Evolutionary conservation across 345 rosid species (phyloP), one percentile per base, ranked within the genome.

Genomic region (Isatis tinctoria): DNA sequence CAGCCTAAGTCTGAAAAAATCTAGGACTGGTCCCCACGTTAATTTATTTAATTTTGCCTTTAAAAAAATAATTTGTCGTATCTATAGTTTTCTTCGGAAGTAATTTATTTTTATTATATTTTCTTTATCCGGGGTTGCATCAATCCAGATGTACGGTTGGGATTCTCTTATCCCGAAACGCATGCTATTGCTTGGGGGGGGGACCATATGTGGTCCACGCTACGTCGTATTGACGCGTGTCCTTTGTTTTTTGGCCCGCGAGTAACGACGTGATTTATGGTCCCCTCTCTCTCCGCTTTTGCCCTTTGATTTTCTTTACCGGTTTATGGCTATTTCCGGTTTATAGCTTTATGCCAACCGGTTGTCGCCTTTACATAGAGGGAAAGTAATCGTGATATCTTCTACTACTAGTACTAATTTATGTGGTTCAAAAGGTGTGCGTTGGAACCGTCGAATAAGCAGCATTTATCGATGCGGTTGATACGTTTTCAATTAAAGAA

Each of bases 171-270:
- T 48, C 67, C 45, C 54, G 69, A 57, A 72, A 72, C 81, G 88
- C 88, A 74, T 84, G 86, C 90, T 78, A 65, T 33, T 48, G 68
- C 70, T 43, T 24, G 17, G 37, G 1, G 4, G 4, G 64, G 85
- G 90, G 86, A 79, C 91, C 80, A 60, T 68, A 0, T 32, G 88
- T 83, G 97, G 93, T 86, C 90, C 96, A 80, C 4, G 26, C 16
- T 0, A 8, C 58, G 9, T 39, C 4, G 8, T 32, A 0, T 22
- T 6, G 85, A 78, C 97, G 76, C 87, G 90, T 88, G 89, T 84
- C 69, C 9, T 7, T 0, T 57, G 74, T 68, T 33, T n/a, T 54
- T 54, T 65, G 64, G 76, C 87, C 85, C 82, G 83, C 79, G 78
- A 78, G 85, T 80, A 65, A 10, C 80, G 74, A 85, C 86, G 85